Evolutionary conservation across 192 early-diverging fungal species (phyloP).

Genomic region (Gamsiella multidivaricata): DNA sequence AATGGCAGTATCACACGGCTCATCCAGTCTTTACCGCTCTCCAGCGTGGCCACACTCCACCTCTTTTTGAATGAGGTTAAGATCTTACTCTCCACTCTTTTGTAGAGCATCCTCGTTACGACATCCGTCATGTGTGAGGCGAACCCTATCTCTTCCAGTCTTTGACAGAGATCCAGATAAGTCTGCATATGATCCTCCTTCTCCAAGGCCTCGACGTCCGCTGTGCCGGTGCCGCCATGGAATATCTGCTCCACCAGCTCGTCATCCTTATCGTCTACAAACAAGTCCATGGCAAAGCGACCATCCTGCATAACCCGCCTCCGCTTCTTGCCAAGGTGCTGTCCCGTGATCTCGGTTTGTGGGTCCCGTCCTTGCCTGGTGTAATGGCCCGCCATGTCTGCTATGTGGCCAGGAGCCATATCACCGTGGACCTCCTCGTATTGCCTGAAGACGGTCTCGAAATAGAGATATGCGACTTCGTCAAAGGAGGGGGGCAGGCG

Average conservation of each 20-base stretch:
- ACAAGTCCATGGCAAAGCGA: conserved; percentile 39
- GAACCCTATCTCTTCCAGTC: conserved; percentile 43
- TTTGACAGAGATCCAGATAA: conserved; percentile 25
- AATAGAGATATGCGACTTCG: conserved; percentile 34
- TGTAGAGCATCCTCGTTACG: conserved; percentile 29
- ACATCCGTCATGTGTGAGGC: conserved; percentile 36
- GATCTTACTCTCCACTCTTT: conserved; percentile 29
- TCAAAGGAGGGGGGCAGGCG: conserved; percentile 35
- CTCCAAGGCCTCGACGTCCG: background rate
- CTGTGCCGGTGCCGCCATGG: background rate
- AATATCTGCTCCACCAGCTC: conserved; percentile 35
- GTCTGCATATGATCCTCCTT: conserved; percentile 10
- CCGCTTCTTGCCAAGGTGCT: conserved; percentile 32
- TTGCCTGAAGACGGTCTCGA: conserved; percentile 29
- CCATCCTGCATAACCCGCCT: conserved; percentile 43
- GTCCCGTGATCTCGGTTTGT: background rate
- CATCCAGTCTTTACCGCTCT: conserved; percentile 40
- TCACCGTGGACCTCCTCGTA: conserved; percentile 2
- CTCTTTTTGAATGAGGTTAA: conserved; percentile 17
- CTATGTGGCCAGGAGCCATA: background rate
- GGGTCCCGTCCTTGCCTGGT: background rate
- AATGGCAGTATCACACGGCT: conserved; percentile 26
- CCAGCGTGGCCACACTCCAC: conserved; percentile 29
- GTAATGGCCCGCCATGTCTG: too few species aligned
- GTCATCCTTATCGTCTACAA: conserved; percentile 40